Conservation (phyloP, 2,329 filamentous ascomycete species). For the Escovopsis sp. region DNA sequence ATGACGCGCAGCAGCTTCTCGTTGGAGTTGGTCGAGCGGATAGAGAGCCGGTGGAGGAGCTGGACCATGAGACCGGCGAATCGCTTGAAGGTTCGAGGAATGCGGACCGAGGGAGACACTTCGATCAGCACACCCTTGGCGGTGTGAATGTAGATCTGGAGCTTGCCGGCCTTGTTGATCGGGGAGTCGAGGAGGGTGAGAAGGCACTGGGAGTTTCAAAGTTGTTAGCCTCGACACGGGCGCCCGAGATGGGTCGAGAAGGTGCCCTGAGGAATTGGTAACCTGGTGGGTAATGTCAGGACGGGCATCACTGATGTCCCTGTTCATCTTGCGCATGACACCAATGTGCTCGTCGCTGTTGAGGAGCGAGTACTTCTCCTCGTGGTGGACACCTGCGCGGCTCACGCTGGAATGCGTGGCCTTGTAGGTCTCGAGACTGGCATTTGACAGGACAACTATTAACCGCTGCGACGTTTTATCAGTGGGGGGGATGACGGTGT, state of each 20-base stretch:
- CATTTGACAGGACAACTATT: conserved; percentile 93
- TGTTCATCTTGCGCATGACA: conserved; percentile 98
- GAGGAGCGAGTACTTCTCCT: conserved; percentile 93
- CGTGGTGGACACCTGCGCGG: conserved; percentile 51
- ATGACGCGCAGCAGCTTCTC: conserved; percentile 97
- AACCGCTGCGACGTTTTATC: conserved; percentile 87
- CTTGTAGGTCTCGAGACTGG: conserved; percentile 94
- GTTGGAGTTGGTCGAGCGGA: conserved; percentile 90
- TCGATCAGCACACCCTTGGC: conserved; percentile 95
- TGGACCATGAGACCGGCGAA: conserved; percentile 99
- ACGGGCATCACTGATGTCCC: conserved; percentile 93
- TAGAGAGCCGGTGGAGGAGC: conserved; percentile 85
- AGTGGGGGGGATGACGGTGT: conserved; percentile 63
- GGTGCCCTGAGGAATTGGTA: no score
- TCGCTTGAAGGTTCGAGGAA: conserved; percentile 95
- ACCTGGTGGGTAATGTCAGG: conserved; percentile 99
- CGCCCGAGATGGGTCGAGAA: conserved; percentile 15
- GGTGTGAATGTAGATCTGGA: conserved; percentile 98
- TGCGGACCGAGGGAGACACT: conserved; percentile 94
- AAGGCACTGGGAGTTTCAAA: conserved; percentile 71
- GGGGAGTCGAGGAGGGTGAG: conserved; percentile 94
- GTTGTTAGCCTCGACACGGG: neutral
- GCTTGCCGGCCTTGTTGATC: conserved; percentile 93
- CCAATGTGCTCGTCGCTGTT: conserved; percentile 99
- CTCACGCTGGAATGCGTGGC: conserved; percentile 58